A percentile compares a stretch with the other conserved stretches of the same genome.
phyloP scores from a whole-genome alignment of 257 asterid genomes.

The Apocynum venetum region DNA sequence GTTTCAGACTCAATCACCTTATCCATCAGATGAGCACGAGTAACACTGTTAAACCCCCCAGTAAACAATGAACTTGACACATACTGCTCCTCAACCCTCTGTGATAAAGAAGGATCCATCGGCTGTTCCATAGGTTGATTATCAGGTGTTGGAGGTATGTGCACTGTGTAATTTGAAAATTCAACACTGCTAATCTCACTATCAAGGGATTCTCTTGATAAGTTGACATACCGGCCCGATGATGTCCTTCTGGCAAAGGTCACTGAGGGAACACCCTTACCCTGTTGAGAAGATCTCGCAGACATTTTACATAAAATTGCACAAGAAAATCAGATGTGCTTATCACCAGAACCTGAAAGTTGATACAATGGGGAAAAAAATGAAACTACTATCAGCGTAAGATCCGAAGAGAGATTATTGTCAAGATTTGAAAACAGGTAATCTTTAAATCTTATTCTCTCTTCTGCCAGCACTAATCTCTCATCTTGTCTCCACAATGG shows the following conservation, averaged over 20 bases:
- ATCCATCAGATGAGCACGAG: constrained; percentile 35
- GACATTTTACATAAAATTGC: constrained; percentile 5
- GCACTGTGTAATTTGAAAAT: constrained; percentile 26
- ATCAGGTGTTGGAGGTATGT: constrained; percentile 34
- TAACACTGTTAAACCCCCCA: constrained; percentile 30
- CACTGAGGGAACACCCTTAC: constrained; percentile 9
- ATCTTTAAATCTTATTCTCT: background rate
- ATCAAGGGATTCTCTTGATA: constrained; percentile 24
- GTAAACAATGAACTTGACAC: constrained; percentile 32
- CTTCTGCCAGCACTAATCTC: background rate
- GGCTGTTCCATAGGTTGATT: constrained; percentile 35
- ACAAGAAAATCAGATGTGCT: background rate
- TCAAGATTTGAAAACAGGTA: background rate
- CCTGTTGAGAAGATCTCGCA: constrained; percentile 12
- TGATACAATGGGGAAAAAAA: background rate
- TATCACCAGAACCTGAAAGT: constrained; percentile 6
- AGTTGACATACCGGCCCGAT: constrained; percentile 26
- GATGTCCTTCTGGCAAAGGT: constrained; percentile 30
- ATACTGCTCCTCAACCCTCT: constrained; percentile 32
- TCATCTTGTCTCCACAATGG: background rate
- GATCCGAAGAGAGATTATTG: background rate
- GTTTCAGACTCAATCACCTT: constrained; percentile 31
- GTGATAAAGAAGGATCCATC: constrained; percentile 23
- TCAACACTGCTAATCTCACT: constrained; percentile 21
- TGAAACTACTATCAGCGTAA: background rate